Conservation (phyloP, 331 rosid species). For the Malus hybrid region DNA sequence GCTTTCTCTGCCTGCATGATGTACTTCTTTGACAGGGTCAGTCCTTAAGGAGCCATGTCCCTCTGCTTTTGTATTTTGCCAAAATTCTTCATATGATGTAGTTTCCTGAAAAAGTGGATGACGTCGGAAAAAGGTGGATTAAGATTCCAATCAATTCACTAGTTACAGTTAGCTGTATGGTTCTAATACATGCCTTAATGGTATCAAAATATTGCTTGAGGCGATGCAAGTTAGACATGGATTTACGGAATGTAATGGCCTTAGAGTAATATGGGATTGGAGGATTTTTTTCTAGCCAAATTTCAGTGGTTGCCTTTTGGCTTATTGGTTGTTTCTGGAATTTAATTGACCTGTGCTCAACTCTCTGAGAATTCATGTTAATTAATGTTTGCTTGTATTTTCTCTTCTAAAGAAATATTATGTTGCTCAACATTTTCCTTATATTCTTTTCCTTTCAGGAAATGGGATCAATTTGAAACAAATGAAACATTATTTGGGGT, state of each 20-base stretch:
- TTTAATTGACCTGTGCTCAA: neutral
- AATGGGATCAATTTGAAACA: constrained; percentile 93
- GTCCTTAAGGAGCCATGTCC: neutral
- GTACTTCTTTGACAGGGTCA: neutral
- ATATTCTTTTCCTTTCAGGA: constrained; percentile 31
- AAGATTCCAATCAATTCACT: neutral
- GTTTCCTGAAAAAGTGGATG: neutral
- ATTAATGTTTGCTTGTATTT: neutral
- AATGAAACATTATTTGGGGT: constrained; percentile 84
- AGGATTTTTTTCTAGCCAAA: neutral
- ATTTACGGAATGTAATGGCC: neutral
- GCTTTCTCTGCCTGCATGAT: neutral
- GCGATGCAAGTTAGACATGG: neutral
- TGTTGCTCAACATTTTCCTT: neutral
- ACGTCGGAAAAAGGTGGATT: neutral
- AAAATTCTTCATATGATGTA: neutral
- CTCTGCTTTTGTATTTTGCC: neutral
- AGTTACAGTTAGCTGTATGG: neutral
- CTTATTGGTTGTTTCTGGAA: neutral
- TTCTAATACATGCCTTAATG: neutral
- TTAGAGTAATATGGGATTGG: neutral
- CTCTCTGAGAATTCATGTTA: neutral
- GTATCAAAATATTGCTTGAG: neutral
- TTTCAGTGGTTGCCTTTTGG: neutral
- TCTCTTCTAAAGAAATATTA: neutral